phyloP scores from a whole-genome alignment of 1,139 yeast species.

The Suhomyces chickasaworum region DNA sequence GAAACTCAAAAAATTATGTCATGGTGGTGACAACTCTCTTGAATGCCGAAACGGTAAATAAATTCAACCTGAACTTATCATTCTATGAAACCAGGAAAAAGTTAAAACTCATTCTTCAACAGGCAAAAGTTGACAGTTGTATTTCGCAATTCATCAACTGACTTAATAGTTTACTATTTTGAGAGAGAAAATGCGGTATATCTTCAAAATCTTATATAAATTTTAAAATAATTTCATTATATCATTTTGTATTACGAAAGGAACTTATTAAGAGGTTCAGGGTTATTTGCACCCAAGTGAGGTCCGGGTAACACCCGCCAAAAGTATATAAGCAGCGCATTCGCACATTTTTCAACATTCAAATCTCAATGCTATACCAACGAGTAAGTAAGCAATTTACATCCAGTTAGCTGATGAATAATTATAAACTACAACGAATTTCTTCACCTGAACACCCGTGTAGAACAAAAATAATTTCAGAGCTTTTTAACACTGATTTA shows the following conservation, averaged over 20 bases:
- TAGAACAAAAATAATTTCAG: conserved; percentile 57
- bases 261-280: not conserved
- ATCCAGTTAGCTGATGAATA: conserved; percentile 37
- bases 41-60: conserved; percentile 7
- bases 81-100: not conserved
- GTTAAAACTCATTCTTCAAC: not conserved
- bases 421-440: conserved; percentile 53
- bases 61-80: conserved; percentile 5
- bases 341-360: conserved; percentile 7
- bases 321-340: conserved; percentile 7
- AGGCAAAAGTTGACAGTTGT: not conserved
- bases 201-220: too few species aligned
- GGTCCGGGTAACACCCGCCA: conserved; percentile 13
- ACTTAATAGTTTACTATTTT: too few species aligned
- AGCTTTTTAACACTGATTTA: conserved; percentile 69
- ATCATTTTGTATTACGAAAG: too few species aligned
- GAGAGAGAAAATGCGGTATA: too few species aligned
- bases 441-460: conserved; percentile 67
- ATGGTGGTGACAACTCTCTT: conserved; percentile 14
- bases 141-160: not conserved
- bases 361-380: not conserved
- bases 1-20: conserved; percentile 15
- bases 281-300: conserved; percentile 5
- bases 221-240: too few species aligned
- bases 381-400: conserved; percentile 5